A percentile compares a stretch with the other conserved stretches of the same genome.
Conservation (phyloP, 805 yeast genomes). For the Zygotorulaspora sp. region DNA sequence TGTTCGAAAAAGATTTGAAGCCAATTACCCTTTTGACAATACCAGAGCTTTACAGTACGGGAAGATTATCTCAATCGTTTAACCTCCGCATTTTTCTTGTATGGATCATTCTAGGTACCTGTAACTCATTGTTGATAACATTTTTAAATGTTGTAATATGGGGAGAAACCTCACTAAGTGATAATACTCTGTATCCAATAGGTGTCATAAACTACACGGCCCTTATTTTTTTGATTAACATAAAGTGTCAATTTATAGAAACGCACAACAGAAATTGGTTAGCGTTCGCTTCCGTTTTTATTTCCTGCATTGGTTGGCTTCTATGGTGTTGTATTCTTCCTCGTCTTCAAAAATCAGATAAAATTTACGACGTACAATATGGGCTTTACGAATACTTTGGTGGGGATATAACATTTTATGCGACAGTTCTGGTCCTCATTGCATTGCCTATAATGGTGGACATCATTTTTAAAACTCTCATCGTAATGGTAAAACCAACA, state of each 20-base stretch:
- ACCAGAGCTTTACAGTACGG: conserved; percentile 81
- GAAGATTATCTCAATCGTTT: conserved; percentile 70
- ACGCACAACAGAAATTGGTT: conserved; percentile 70
- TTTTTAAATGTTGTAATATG: conserved; percentile 63
- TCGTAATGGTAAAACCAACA: conserved; percentile 53
- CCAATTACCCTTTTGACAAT: conserved; percentile 87
- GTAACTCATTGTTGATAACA: conserved; percentile 65
- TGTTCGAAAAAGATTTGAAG: conserved; percentile 84
- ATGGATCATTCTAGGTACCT: conserved; percentile 76
- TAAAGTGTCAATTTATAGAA: conserved; percentile 76
- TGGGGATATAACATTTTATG: conserved; percentile 82
- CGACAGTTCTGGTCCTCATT: conserved; percentile 53
- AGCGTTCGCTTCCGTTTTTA: conserved; percentile 56
- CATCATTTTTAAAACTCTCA: conserved; percentile 52
- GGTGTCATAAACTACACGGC: conserved; percentile 75
- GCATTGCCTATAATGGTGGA: conserved; percentile 65
- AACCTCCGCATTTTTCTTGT: conserved; percentile 61
- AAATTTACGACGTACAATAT: conserved; percentile 61
- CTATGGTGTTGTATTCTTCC: conserved; percentile 79
- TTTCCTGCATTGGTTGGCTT: conserved; percentile 82
- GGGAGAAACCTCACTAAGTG: conserved; percentile 64
- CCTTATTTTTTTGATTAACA: conserved; percentile 65
- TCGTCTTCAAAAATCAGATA: conserved; percentile 51
- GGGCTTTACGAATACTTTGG: conserved; percentile 76
- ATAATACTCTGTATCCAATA: conserved; percentile 75